A percentile compares a stretch with the other conserved stretches of the same genome.
Evolutionary conservation across 2,329 filamentous ascomycete genomes (phyloP).

Genomic region (Verticillium zaregamsianum): DNA sequence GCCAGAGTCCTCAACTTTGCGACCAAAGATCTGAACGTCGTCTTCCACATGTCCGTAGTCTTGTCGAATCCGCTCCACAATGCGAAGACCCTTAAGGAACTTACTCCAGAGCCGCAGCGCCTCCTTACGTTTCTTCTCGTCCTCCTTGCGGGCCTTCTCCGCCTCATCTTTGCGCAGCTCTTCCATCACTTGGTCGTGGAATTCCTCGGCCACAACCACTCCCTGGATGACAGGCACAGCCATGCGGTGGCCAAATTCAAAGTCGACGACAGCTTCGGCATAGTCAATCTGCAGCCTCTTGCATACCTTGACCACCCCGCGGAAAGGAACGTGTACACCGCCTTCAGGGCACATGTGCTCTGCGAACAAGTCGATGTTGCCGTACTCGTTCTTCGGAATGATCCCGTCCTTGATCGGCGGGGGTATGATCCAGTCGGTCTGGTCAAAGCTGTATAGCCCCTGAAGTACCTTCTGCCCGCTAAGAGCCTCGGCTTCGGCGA

Average conservation of each 20-base stretch:
- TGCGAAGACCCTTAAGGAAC: conserved; percentile 79
- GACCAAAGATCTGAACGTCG: conserved; percentile 50
- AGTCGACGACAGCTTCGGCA: conserved; percentile 91
- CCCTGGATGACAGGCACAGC: conserved; percentile 89
- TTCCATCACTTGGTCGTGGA: conserved; percentile 69
- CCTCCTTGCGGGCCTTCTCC: conserved; percentile 72
- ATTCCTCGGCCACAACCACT: conserved; percentile 80
- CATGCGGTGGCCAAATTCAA: conserved; percentile 93
- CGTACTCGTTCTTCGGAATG: conserved; percentile 92
- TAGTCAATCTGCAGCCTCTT: conserved; percentile 81
- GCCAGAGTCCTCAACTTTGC: conserved; percentile 24
- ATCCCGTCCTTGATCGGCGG: conserved; percentile 76
- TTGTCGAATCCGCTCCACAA: conserved; percentile 69
- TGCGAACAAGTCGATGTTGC: conserved; percentile 94
- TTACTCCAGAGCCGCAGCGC: conserved; percentile 79
- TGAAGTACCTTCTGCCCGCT: conserved; percentile 83
- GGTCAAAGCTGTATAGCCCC: conserved; percentile 75
- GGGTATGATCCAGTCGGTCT: conserved; percentile 96
- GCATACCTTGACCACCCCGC: conserved; percentile 74
- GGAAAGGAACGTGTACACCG: conserved; percentile 77
- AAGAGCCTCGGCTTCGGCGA: conserved; percentile 76
- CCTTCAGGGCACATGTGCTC: conserved; percentile 87
- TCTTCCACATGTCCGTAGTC: conserved; percentile 68
- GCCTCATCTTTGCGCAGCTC: conserved; percentile 75
- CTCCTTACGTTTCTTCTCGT: conserved; percentile 73